Evolutionary conservation across 1,284 basidiomycete species (phyloP).

Genomic region (Ceratobasidium sp.): DNA sequence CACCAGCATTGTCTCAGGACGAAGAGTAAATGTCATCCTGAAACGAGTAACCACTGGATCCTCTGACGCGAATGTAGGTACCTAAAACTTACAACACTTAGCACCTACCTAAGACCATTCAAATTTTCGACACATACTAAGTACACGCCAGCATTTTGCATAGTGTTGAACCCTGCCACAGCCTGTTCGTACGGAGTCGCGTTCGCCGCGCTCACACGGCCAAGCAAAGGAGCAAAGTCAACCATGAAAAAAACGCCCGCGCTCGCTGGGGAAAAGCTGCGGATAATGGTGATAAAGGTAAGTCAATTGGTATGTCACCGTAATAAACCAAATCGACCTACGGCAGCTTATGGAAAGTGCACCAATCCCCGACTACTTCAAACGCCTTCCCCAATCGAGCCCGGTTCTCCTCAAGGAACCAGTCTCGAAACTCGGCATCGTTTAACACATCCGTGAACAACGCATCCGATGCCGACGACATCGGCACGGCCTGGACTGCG

Average conservation of each 20-base stretch:
- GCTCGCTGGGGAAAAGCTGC: conserved; percentile 35
- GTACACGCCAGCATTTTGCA: conserved; percentile 36
- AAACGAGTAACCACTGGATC: conserved; percentile 14
- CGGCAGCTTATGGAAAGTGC: conserved; percentile 33
- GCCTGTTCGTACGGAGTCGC: neutral
- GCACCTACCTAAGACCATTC: neutral
- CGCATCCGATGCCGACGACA: conserved; percentile 23
- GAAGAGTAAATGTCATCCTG: conserved; percentile 38
- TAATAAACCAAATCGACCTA: too few species aligned
- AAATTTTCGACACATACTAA: neutral
- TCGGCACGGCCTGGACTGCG: conserved; percentile 26
- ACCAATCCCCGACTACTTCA: conserved; percentile 37
- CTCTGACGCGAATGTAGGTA: conserved; percentile 9
- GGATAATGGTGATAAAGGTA: too few species aligned
- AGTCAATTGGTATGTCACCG: too few species aligned
- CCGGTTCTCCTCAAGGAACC: conserved; percentile 32
- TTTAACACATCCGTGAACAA: conserved; percentile 21
- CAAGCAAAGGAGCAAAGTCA: conserved; percentile 17
- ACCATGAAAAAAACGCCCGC: conserved; percentile 39
- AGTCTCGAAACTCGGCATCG: conserved; percentile 22
- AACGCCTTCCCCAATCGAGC: conserved; percentile 21
- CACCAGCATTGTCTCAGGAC: conserved; percentile 21
- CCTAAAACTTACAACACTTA: conserved; percentile 1
- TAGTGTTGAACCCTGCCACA: conserved; percentile 10
- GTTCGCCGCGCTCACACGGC: neutral